These are phyloP conservation scores for Tetrahymena thermophila DNA, from an alignment of 73 alveolate species.

Conservation along the genomic window DNA sequence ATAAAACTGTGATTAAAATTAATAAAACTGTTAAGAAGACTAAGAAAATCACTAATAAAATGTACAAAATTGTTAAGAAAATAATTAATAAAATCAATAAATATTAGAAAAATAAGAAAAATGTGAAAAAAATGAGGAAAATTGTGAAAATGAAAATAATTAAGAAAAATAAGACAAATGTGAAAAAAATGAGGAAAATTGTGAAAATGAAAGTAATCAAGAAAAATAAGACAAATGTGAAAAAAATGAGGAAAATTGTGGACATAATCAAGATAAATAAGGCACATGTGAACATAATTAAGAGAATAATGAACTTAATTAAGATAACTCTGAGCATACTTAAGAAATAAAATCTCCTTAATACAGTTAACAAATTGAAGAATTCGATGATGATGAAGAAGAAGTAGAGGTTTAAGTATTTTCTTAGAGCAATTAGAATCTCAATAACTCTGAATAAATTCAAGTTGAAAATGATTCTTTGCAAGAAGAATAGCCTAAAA, in stretches of 20 bases:
- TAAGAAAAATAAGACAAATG: background rate
- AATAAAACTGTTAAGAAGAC: background rate
- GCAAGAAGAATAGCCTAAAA: background rate
- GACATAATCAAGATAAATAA: background rate
- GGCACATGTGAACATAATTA: background rate
- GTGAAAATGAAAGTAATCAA: too few relatives aligned
- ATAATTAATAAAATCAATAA: background rate
- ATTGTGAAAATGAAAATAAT: background rate
- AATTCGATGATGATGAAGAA: background rate
- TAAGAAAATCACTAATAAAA: background rate
- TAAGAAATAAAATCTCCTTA: background rate
- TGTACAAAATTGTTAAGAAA: background rate
- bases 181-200: background rate
- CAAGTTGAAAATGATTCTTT: background rate
- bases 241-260: too few relatives aligned
- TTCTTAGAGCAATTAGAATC: background rate
- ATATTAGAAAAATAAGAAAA: background rate
- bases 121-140: background rate
- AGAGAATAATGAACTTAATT: background rate
- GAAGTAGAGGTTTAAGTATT: background rate
- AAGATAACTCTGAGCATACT: background rate
- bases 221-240: too few relatives aligned
- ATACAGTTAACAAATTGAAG: background rate
- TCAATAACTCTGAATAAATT: background rate
- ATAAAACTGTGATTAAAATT: too few relatives aligned